Base-by-base conservation (phyloP, 495 filamentous ascomycete genomes). In the Aspergillus bridgeri region DNA sequence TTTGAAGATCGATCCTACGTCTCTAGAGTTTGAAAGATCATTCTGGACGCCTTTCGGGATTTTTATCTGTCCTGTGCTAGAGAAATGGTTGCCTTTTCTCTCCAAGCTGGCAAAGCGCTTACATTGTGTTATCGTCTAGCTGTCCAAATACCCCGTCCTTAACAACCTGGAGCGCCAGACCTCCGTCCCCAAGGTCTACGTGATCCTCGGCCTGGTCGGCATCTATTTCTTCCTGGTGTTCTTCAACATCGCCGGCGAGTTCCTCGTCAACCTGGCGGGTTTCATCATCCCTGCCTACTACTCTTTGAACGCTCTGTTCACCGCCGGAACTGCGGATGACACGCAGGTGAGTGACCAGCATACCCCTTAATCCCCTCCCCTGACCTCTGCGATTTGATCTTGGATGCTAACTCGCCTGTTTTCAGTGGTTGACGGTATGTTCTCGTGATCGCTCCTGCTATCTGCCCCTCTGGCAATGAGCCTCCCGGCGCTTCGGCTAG, bases 191-290 rank as follows among this genome's bases (percentile, higher is more conserved):
- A 99, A 99, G 82, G 91, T 93, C 71, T 98, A 99, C 68, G 90
- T 86, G 62, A 83, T 96, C 76, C 88, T 96, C 49, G 94, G 94
- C 62, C 73, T 96, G 13, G 76, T 71, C 48, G 87, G 86, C 49
- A 80, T 96, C 65, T 99, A 99, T 83, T 92, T 96, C 82, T 96
- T 97, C 84, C 84, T 99, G 18, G 89, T 98, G 76, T 88, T 98
- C 82, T 95, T 99, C 83, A 99, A 99, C 83, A 92, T 97, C 64
- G 94, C 91, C 59, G 93, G 94, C 67, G 90, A 94, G 73, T 89
- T 98, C 72, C 84, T 99, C 61, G 94, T 95, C 70, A 99, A 99
- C 79, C 78, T 95, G 60, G 95, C 95, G 53, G 94, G 94, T 53
- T 99, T 98, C 70, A 71, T 92, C 51, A 81, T 99, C 59, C 94